Conservation (phyloP, 2,329 filamentous ascomycete species). For the Botrytis aclada region DNA sequence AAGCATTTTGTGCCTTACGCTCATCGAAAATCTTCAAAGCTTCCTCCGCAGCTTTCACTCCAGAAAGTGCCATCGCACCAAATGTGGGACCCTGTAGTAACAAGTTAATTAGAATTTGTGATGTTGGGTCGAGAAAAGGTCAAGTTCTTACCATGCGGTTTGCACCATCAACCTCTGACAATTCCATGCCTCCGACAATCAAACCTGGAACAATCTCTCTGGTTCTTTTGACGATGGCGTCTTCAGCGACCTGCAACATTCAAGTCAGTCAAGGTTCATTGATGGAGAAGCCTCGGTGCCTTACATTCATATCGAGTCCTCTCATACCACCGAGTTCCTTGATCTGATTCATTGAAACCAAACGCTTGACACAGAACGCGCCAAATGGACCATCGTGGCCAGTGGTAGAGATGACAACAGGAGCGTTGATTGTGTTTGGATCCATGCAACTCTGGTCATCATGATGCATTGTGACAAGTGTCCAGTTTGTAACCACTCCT, state of each 20-base stretch:
- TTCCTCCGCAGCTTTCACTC: constrained; percentile 90
- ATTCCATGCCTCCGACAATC: constrained; percentile 93
- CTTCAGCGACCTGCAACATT: constrained; percentile 58
- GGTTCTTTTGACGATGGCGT: constrained; percentile 89
- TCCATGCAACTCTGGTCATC: constrained; percentile 95
- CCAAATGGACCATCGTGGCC: constrained; percentile 90
- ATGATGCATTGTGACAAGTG: constrained; percentile 81
- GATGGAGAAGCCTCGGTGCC: neutral
- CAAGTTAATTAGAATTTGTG: neutral
- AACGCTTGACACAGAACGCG: constrained; percentile 85
- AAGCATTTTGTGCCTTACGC: constrained; percentile 72
- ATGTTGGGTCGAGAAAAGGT: neutral
- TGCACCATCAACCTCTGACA: constrained; percentile 84
- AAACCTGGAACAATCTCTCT: constrained; percentile 84
- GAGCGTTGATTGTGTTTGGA: constrained; percentile 93
- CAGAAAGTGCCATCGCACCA: constrained; percentile 82
- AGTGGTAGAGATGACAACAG: constrained; percentile 82
- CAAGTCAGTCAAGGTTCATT: neutral
- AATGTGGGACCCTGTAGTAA: constrained; percentile 62
- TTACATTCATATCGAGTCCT: constrained; percentile 80
- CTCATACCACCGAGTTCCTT: constrained; percentile 88
- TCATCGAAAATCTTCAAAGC: constrained; percentile 73
- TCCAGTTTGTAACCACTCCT: constrained; percentile 96
- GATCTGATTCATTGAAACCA: constrained; percentile 82
- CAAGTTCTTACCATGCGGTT: constrained; percentile 71